Evolutionary conservation across 305 asterid genomes (phyloP).

Genomic region (Ilex paraguariensis): DNA sequence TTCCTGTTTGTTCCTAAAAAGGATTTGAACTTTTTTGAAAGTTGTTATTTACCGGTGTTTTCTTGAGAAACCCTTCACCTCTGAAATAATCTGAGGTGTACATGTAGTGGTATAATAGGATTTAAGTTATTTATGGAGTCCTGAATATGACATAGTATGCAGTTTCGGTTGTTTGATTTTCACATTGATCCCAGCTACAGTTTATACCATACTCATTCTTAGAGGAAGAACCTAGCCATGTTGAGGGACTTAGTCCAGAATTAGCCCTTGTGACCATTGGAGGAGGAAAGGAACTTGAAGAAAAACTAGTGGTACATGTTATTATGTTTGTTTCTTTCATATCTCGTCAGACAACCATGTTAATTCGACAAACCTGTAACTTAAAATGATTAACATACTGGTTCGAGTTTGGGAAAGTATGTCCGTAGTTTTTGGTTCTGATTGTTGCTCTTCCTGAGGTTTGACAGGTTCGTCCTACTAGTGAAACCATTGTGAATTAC

Average conservation of each 20-base stretch:
- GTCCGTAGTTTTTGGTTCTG: conserved; percentile 51
- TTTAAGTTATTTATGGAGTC: no score
- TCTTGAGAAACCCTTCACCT: no score
- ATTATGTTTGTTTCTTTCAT: conserved; percentile 6
- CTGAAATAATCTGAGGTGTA: no score
- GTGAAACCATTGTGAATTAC: no score
- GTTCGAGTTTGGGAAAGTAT: conserved; percentile 19
- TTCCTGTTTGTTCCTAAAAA: no score
- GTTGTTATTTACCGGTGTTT: no score
- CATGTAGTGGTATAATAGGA: no score
- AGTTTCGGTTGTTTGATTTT: neutral
- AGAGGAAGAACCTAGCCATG: conserved; percentile 98
- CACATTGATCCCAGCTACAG: conserved; percentile 33
- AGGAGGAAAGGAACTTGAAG: conserved; percentile 99
- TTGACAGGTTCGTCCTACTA: no score
- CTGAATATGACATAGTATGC: neutral
- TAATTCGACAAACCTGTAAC: neutral
- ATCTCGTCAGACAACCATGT: neutral
- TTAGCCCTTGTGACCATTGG: conserved; percentile 92
- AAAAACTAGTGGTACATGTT: conserved; percentile 87
- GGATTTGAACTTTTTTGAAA: no score
- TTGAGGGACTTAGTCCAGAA: conserved; percentile 97
- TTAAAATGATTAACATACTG: conserved; percentile 5
- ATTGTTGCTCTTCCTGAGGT: conserved; percentile 24
- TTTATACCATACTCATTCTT: conserved; percentile 93